Conservation (phyloP, 2,329 filamentous ascomycete genomes). For the Ophiostoma pallidulum region DNA sequence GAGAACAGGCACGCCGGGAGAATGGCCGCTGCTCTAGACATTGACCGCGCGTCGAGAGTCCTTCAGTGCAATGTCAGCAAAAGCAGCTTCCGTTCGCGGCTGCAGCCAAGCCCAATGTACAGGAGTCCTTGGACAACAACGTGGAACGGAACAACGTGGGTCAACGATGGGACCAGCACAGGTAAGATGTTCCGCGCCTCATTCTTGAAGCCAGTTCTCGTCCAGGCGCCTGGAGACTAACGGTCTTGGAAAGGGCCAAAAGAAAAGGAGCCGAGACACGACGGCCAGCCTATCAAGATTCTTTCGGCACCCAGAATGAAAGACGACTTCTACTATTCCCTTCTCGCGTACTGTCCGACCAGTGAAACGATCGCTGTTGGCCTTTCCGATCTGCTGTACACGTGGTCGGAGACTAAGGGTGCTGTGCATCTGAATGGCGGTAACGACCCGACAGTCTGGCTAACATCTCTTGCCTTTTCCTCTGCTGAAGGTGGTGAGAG, state of each 20-base stretch:
- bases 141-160: conserved; percentile 37
- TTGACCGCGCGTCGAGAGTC: conserved; percentile 60
- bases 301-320: conserved; percentile 82
- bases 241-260: no score
- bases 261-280: no score
- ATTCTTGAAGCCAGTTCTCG: no score
- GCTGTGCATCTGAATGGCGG: conserved; percentile 47
- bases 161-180: conserved; percentile 19
- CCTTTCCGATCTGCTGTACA: conserved; percentile 67
- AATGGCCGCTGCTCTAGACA: conserved; percentile 69
- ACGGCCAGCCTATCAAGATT: conserved; percentile 64
- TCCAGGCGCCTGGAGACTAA: no score
- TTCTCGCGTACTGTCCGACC: conserved; percentile 73
- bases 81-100: background rate
- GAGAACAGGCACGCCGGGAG: conserved; percentile 64
- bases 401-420: conserved; percentile 73
- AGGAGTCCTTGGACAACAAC: conserved; percentile 21
- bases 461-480: conserved; percentile 88
- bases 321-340: conserved; percentile 92
- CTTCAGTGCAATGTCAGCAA: conserved; percentile 43
- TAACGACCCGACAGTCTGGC: conserved; percentile 41
- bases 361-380: conserved; percentile 74
- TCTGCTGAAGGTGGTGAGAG: conserved; percentile 63
- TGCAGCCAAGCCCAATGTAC: background rate
- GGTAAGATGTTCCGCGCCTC: conserved; percentile 13